These are phyloP conservation scores for Pichia exigua DNA, from an alignment of 805 yeast species.

Conservation along the genomic window DNA sequence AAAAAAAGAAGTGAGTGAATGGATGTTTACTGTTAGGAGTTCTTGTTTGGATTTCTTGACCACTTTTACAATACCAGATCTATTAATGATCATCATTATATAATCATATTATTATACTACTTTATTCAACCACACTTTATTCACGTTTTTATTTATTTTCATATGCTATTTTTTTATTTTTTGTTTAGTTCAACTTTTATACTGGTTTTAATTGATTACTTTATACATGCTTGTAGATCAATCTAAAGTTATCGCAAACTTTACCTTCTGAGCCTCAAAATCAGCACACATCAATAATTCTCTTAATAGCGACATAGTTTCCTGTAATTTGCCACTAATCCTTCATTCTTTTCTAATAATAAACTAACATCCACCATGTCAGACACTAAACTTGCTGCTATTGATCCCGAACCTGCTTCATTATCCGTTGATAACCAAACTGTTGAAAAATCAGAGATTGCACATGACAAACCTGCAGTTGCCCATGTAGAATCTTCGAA, in stretches of 20 bases:
- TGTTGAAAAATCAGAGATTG: not conserved
- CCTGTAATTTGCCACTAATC: not conserved
- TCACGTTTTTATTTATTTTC: not conserved
- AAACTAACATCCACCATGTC: not conserved
- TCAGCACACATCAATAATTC: not conserved
- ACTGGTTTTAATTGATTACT: not conserved
- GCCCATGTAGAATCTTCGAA: not conserved
- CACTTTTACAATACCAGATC: not conserved
- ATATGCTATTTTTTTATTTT: not conserved
- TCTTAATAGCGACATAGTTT: not conserved
- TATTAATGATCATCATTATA: not conserved
- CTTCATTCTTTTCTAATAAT: not conserved
- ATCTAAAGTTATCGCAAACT: not conserved
- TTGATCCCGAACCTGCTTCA: not conserved
- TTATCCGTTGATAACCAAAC: not conserved
- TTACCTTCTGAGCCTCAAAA: not conserved
- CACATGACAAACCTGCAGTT: not conserved
- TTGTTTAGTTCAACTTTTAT: not conserved
- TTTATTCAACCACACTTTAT: not conserved
- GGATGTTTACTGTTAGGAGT: no score
- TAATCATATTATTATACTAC: no score
- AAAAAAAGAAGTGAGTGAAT: not conserved
- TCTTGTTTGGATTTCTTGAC: not conserved
- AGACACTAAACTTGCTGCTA: not conserved
- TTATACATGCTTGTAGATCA: not conserved